Evolutionary conservation across 129 eudicot genomes (phyloP), one percentile per base, ranked within the genome.

Genomic region (Lactuca sativa): DNA sequence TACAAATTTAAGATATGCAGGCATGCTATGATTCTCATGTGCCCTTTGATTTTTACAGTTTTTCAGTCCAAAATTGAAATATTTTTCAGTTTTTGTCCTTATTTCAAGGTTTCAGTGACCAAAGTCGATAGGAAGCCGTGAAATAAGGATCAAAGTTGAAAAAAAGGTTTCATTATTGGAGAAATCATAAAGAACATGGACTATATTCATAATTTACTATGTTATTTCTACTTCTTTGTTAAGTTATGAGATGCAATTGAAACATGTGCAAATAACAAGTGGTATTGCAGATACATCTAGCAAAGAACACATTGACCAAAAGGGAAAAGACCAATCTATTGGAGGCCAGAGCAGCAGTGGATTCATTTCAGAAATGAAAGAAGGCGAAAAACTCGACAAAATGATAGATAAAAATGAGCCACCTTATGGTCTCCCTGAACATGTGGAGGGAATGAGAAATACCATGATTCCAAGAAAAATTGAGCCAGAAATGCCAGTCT

Each of bases 311-410:
- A 70, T 67, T 56, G 86, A 85, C 36, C 91, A 85, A 33, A 90
- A 80, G 75, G 93, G 83, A 74, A 92, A 83, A 74, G 96, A 86
- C 60, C 96, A 80, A 62, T 72, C 82, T 41, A 56, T 64, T 77
- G 77, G 74, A 70, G 95, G 86, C 43, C 74, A 79, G 9, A 64
- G 78, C 71, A 64, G 77, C 71, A 51, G 84, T 59, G 87, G 84
- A 61, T 62, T 62, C 62, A 52, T 59, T 61, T 57, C 83, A 56
- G 91, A 75, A 67, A 66, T 70, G 9, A 87, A 74, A 59, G 98
- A 82, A 74, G 76, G 82, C 18, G 96, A 87, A 43, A 62, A 47
- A 74, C 65, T 71, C 8, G 80, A 72, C 25, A 69, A 65, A 66
- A 49, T 75, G 48, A 81, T 34, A 8, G 90, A 76, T 15, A 89